Conservation (phyloP, 2,329 filamentous ascomycete species). For the Penicillium paneum region DNA sequence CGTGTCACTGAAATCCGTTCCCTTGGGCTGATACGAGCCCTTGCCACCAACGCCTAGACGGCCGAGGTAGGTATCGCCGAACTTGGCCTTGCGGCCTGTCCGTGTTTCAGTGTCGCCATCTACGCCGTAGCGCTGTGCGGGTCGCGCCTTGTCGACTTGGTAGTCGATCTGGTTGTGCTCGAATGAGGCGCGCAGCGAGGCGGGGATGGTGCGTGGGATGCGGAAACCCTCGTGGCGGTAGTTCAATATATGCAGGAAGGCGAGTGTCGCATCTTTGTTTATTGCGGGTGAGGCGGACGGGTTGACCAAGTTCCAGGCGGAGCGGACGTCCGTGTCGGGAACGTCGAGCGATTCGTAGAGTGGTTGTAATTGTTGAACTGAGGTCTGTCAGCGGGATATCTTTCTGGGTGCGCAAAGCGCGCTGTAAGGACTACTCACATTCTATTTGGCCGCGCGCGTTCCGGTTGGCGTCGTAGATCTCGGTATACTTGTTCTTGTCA, state of each 20-base stretch:
- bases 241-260: conserved; percentile 95
- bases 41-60: conserved; percentile 75
- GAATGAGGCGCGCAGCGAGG: conserved; percentile 85
- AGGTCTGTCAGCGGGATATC: conserved; percentile 7
- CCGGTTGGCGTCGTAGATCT: conserved; percentile 91
- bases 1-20: conserved; percentile 84
- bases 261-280: conserved; percentile 90
- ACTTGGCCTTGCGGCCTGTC: conserved; percentile 91
- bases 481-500: conserved; percentile 92
- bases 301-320: conserved; percentile 96
- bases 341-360: conserved; percentile 71
- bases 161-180: conserved; percentile 97
- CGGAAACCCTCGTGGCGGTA: conserved; percentile 92
- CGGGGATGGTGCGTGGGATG: conserved; percentile 86
- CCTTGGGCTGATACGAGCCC: conserved; percentile 72
- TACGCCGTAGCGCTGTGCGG: conserved; percentile 74
- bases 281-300: conserved; percentile 77
- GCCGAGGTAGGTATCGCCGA: conserved; percentile 93
- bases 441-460: conserved; percentile 80
- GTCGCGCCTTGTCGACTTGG: conserved; percentile 73
- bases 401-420: neutral
- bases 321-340: conserved; percentile 75
- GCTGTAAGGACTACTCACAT: conserved; percentile 54
- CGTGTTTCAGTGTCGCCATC: conserved; percentile 73
- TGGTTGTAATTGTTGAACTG: conserved; percentile 73